Evolutionary conservation across 768 basidiomycete species (phyloP).

Genomic region (Suillus alpinus): DNA sequence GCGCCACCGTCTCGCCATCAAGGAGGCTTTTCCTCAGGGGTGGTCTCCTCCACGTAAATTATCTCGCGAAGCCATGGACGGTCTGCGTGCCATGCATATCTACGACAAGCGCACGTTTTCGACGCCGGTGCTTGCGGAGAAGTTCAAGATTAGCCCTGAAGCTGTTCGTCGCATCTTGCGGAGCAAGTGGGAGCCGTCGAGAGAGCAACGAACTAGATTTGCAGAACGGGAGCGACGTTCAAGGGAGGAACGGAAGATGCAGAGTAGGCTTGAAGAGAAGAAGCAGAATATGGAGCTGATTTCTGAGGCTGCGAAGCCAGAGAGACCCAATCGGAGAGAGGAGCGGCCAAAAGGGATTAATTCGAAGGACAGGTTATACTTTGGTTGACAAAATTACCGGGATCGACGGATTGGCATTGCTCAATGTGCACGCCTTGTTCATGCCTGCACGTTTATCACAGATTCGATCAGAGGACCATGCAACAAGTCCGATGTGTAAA

Average conservation of each 20-base stretch:
- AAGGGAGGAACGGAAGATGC: constrained; percentile 37
- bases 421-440: background rate
- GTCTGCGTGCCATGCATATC: constrained; percentile 63
- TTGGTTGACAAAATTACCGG: constrained; percentile 30
- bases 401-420: constrained; percentile 1
- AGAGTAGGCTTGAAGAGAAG: constrained; percentile 42
- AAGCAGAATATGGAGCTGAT: constrained; percentile 35
- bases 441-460: background rate
- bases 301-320: constrained; percentile 16
- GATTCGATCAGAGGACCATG: background rate
- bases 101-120: constrained; percentile 63
- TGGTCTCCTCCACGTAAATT: constrained; percentile 82
- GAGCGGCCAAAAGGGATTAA: constrained; percentile 23
- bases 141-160: constrained; percentile 79
- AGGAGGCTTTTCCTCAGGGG: constrained; percentile 55
- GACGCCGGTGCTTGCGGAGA: constrained; percentile 66
- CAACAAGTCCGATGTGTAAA: background rate
- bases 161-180: constrained; percentile 77
- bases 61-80: constrained; percentile 82
- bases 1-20: constrained; percentile 49
- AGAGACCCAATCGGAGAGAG: constrained; percentile 6
- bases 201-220: constrained; percentile 48
- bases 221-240: constrained; percentile 49
- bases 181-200: constrained; percentile 66
- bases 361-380: constrained; percentile 38